Base-by-base conservation (phyloP, 1,139 yeast species). In the Zygosaccharomyces pseudobailii region DNA sequence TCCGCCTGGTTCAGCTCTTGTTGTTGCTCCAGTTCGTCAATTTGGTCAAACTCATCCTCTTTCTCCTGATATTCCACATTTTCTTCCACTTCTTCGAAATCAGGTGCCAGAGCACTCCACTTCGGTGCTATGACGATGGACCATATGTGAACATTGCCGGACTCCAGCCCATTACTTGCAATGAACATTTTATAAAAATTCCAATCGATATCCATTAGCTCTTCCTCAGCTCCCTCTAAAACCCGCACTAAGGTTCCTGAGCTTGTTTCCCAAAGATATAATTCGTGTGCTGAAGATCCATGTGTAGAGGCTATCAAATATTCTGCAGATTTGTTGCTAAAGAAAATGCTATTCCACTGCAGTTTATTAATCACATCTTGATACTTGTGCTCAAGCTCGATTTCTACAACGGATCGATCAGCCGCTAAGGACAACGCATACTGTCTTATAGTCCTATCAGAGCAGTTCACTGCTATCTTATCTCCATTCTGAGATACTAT, bases 61-160 rank as follows among this genome's bases (percentile, higher is more conserved):
- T 78, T 77, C 61, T 90, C 98, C 53, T 81, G 80, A 65, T 90
- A 90, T 51, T 87, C 89, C 10, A 88, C 84, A 60, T 89, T 90
- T 60, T 90, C 96, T 62, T 90, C 97, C 36, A 90, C 82, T 64
- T 90, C 97, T 46, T 86, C 95, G 63, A 92, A 90, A 66, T 92
- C 98, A 0, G 97, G 97, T 0, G 97, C 97, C 56, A 90, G 72
- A 0, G 97, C 96, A 66, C 95, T 85, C 98, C 98, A 90, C 67
- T 87, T 86, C 59, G 89, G 97, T 0, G 95, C 95, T 34, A 87
- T 80, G 39, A 79, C 79, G 17, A 87, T 78, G 47, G 86, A 80
- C 97, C 97, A 92, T 42, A 87, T 65, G 62, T 87, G 89, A 1
- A 90, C 76, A 24, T 80, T 74, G 0, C 97, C 97, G 33, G 87